Evolutionary conservation across 768 basidiomycete genomes (phyloP).

Genomic region (Grammothele lineata): DNA sequence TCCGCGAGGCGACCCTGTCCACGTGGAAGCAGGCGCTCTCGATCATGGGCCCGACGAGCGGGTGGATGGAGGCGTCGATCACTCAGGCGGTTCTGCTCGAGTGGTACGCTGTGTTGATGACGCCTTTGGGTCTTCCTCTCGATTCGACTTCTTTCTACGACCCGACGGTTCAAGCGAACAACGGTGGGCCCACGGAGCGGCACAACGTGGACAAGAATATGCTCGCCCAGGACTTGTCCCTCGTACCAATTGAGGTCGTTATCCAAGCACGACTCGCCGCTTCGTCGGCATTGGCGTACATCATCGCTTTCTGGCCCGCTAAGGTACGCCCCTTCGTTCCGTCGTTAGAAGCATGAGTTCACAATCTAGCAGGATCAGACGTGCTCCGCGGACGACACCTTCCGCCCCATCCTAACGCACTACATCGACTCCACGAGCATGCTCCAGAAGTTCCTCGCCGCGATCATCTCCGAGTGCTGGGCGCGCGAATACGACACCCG

Average conservation of each 20-base stretch:
- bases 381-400: slow-evolving; percentile 51
- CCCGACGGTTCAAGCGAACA: slow-evolving; percentile 45
- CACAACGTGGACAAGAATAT: slow-evolving; percentile 98
- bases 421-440: slow-evolving; percentile 88
- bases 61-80: slow-evolving; percentile 49
- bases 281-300: slow-evolving; percentile 69
- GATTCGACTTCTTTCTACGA: slow-evolving; percentile 67
- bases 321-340: slow-evolving; percentile 37
- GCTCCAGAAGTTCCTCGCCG: slow-evolving; percentile 84
- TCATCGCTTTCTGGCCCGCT: slow-evolving; percentile 65
- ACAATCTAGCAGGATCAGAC: slow-evolving; percentile 17
- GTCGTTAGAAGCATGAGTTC: not conserved
- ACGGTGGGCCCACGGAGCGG: slow-evolving; percentile 48
- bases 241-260: slow-evolving; percentile 73
- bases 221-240: slow-evolving; percentile 82
- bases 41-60: slow-evolving; percentile 42
- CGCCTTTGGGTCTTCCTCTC: slow-evolving; percentile 78
- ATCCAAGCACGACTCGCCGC: slow-evolving; percentile 76
- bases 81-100: slow-evolving; percentile 61
- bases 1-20: slow-evolving; percentile 65
- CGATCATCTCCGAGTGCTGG: slow-evolving; percentile 91
- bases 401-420: slow-evolving; percentile 70
- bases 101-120: slow-evolving; percentile 89
- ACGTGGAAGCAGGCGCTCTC: slow-evolving; percentile 74
- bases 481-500: slow-evolving; percentile 50